Conservation (phyloP, 2,329 filamentous ascomycete genomes). For the Colletotrichum lentis region DNA sequence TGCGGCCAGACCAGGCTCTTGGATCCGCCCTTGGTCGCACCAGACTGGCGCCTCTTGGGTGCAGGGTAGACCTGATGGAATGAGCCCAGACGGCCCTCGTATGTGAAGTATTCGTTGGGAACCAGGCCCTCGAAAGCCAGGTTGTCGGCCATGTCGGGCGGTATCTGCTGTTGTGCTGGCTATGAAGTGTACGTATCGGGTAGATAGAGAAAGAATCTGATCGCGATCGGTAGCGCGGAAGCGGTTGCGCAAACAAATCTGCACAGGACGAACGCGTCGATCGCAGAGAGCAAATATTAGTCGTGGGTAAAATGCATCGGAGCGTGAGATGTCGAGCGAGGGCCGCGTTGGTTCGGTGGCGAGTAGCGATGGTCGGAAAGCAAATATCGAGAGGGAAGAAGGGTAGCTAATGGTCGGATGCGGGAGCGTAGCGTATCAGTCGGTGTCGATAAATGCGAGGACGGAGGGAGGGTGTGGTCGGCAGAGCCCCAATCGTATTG, state of each 20-base stretch:
- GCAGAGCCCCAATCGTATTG: constrained; percentile 26
- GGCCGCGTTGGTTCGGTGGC: constrained; percentile 1
- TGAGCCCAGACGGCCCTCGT: constrained; percentile 79
- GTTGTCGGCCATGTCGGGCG: constrained; percentile 18
- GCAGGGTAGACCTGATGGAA: constrained; percentile 73
- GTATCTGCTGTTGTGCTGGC: background rate
- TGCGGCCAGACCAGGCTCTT: constrained; percentile 82
- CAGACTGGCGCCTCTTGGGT: constrained; percentile 75
- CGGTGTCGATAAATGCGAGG: constrained; percentile 21
- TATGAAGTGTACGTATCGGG: background rate
- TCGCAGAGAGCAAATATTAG: constrained; percentile 32
- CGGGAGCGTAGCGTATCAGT: background rate
- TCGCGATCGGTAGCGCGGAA: constrained; percentile 26
- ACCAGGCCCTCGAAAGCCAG: constrained; percentile 39
- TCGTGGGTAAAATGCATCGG: constrained; percentile 35
- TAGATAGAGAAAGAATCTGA: background rate
- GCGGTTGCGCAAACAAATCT: constrained; percentile 1
- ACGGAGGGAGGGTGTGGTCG: constrained; percentile 10
- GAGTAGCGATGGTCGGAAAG: constrained; percentile 21
- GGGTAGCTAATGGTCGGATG: constrained; percentile 11
- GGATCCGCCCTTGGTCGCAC: constrained; percentile 60
- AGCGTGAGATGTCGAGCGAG: background rate
- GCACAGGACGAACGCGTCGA: constrained; percentile 27
- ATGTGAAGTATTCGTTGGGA: constrained; percentile 64
- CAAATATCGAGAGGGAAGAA: constrained; percentile 14